A percentile compares a stretch with the other conserved stretches of the same genome.
phyloP scores from a whole-genome alignment of 176 grass and related monocot genomes.

The Triticum urartu region DNA sequence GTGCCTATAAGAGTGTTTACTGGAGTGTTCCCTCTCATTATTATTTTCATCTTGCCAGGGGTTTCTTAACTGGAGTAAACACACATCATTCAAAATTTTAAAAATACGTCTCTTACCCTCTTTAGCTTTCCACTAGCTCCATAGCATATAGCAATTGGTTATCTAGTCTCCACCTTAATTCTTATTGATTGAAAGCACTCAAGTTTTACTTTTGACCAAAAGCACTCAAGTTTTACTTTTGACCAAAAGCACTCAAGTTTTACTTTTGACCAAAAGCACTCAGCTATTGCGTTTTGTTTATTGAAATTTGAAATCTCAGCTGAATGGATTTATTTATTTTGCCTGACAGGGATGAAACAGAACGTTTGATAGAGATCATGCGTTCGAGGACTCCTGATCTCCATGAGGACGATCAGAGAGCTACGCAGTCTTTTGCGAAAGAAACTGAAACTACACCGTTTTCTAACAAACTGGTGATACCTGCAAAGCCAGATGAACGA shows the following conservation, averaged over 20 bases:
- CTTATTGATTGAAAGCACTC: conserved; percentile 5
- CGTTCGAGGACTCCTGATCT: conserved; percentile 49
- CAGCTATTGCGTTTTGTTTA: background rate
- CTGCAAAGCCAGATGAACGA: conserved; percentile 18
- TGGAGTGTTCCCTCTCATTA: background rate
- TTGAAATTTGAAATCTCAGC: conserved; percentile 18
- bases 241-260: background rate
- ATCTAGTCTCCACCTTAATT: background rate
- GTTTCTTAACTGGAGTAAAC: conserved; percentile 8
- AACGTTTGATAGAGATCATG: conserved; percentile 46
- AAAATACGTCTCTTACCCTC: background rate
- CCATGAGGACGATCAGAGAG: conserved; percentile 19
- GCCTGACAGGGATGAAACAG: conserved; percentile 47
- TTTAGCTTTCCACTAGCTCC: background rate
- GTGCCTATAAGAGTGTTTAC: background rate
- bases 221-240: background rate
- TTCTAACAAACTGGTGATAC: conserved; percentile 24
- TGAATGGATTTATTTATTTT: conserved; percentile 15
- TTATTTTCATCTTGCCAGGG: background rate
- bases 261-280: background rate
- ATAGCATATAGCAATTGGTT: background rate
- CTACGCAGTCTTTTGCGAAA: conserved; percentile 25
- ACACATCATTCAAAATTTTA: background rate
- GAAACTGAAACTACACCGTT: conserved; percentile 30
- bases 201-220: no score